Conservation (phyloP, 2,329 filamentous ascomycete species). For the Apiospora arundinis region DNA sequence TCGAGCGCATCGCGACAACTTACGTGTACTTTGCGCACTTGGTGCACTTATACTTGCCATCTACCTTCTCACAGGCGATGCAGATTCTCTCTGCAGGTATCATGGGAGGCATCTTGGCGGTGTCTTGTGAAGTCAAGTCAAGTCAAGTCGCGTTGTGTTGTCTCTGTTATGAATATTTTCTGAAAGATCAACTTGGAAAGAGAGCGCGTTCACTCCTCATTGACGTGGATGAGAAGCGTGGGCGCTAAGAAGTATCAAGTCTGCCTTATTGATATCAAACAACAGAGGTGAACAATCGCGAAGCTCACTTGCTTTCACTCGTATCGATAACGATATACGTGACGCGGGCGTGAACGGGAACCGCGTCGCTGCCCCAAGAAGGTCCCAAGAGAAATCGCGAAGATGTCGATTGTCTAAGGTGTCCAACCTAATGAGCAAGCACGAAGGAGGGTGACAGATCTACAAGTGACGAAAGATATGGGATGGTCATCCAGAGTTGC, state of each 20-base stretch:
- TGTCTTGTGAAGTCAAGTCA: not conserved
- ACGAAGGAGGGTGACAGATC: not conserved
- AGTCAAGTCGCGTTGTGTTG: not conserved
- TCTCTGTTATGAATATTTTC: not conserved
- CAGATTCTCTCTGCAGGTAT: constrained; percentile 49
- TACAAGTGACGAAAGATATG: constrained; percentile 28
- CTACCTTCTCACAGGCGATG: constrained; percentile 57
- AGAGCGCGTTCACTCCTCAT: not conserved
- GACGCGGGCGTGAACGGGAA: not conserved
- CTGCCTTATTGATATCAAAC: too few relatives aligned
- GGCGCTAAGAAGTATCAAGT: too few relatives aligned
- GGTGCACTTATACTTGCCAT: constrained; percentile 69
- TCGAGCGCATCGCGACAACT: constrained; percentile 34
- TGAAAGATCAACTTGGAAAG: not conserved
- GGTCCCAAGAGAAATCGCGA: not conserved
- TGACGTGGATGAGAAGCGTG: not conserved
- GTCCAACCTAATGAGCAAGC: not conserved
- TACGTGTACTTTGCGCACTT: constrained; percentile 65
- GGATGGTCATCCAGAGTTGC: not conserved
- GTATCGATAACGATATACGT: constrained; percentile 3
- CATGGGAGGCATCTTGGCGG: constrained; percentile 33
- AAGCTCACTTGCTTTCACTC: not conserved
- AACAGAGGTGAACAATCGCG: not conserved
- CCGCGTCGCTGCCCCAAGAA: too few relatives aligned
- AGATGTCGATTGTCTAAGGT: not conserved